Evolutionary conservation across 176 grass and related monocot species (phyloP).

Genomic region (bread wheat (Triticum aestivum)): DNA sequence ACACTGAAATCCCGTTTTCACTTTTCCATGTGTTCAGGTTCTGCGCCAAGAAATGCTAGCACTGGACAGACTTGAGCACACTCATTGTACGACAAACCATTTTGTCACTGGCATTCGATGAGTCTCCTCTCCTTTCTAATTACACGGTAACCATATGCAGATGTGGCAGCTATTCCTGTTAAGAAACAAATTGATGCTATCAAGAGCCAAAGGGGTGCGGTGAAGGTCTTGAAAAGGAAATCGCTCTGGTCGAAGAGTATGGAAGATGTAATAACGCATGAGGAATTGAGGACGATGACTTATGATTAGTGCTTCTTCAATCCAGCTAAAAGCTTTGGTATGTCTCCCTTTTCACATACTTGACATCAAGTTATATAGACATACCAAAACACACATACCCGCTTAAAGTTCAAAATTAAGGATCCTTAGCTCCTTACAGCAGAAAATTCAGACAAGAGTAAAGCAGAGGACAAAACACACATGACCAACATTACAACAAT

Average conservation of each 20-base stretch:
- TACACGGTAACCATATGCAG: not conserved
- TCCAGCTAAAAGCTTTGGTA: slow-evolving; percentile 42
- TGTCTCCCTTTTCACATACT: not conserved
- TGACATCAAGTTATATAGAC: not conserved
- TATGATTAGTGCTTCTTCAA: not conserved
- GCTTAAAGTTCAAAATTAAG: not conserved
- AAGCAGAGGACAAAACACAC: too few relatives aligned
- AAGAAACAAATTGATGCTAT: not conserved
- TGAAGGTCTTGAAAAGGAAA: slow-evolving; percentile 48
- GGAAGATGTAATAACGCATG: slow-evolving; percentile 42
- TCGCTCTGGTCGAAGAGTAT: slow-evolving; percentile 56
- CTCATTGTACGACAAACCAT: slow-evolving; percentile 27
- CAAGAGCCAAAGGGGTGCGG: slow-evolving; percentile 40
- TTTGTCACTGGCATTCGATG: not conserved
- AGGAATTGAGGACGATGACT: not conserved
- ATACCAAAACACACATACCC: not conserved
- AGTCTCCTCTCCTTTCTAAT: not conserved
- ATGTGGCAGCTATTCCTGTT: not conserved
- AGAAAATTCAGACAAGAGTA: too few relatives aligned
- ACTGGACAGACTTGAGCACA: slow-evolving; percentile 45
- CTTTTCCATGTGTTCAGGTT: slow-evolving; percentile 33
- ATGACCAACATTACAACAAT: too few relatives aligned
- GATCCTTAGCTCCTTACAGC: not conserved
- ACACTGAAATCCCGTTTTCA: not conserved
- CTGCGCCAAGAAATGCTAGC: slow-evolving; percentile 47